These are phyloP conservation scores for Parastagonospora avenae DNA, from an alignment of 2,329 filamentous ascomycete genomes.

Conservation along the genomic window DNA sequence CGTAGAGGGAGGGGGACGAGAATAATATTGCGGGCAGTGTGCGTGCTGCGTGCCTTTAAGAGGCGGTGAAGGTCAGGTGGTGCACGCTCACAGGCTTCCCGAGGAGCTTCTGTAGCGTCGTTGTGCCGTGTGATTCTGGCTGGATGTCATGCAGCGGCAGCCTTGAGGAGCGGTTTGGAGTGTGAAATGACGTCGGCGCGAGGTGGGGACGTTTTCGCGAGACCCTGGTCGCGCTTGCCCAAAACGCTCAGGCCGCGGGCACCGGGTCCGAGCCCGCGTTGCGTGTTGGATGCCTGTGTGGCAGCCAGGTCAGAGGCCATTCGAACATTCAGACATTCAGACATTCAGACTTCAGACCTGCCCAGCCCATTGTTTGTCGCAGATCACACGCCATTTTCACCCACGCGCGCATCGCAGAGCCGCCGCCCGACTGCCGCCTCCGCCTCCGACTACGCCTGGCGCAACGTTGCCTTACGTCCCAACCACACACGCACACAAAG, in stretches of 20 bases:
- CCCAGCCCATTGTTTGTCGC: not conserved
- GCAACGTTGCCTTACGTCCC: conserved; percentile 26
- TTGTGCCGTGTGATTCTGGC: conserved; percentile 8
- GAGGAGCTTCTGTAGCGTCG: conserved; percentile 5
- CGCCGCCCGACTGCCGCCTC: conserved; percentile 2
- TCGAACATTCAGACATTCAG: no score
- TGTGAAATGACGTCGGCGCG: conserved; percentile 17
- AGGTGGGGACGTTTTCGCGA: conserved; percentile 1
- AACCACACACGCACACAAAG: not conserved
- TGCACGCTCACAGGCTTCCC: not conserved
- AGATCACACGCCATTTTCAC: not conserved
- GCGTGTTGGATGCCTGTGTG: no score
- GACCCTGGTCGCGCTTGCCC: conserved; percentile 10
- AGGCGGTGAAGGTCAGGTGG: conserved; percentile 27
- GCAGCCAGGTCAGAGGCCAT: no score
- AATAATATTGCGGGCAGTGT: not conserved
- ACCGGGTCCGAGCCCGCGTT: no score
- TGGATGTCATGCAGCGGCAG: conserved; percentile 21
- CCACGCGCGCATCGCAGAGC: not conserved
- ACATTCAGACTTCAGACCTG: no score
- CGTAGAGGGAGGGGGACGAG: not conserved
- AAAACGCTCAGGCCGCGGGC: no score
- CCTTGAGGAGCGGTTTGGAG: not conserved
- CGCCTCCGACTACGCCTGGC: conserved; percentile 5
- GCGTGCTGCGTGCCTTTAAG: not conserved